A percentile compares a stretch with the other conserved stretches of the same genome.
Evolutionary conservation across 2,329 filamentous ascomycete species (phyloP).

Genomic region (Pseudocercospora fijiensis): DNA sequence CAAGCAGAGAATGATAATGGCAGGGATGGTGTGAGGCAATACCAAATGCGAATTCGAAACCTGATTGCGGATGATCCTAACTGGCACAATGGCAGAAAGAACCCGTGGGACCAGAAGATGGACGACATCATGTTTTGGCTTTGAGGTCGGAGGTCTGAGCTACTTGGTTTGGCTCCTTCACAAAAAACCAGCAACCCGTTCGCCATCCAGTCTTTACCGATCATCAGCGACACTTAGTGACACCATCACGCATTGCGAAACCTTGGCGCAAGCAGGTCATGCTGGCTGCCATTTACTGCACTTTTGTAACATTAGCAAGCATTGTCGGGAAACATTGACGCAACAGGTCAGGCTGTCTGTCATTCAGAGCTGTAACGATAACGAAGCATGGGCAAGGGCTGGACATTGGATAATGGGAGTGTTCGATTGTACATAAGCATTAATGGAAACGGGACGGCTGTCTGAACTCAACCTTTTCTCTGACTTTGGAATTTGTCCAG

Average conservation of each 20-base stretch:
- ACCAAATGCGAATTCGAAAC: not conserved
- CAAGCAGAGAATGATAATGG: too few species aligned
- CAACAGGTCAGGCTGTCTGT: constrained; percentile 8
- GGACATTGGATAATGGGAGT: not conserved
- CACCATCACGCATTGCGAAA: not conserved
- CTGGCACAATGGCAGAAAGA: not conserved
- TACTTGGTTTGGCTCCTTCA: too few species aligned
- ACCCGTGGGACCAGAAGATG: not conserved
- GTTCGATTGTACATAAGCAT: constrained; percentile 2
- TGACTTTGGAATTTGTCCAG: not conserved
- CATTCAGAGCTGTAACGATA: not conserved
- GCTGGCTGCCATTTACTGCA: not conserved
- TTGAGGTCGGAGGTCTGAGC: not conserved
- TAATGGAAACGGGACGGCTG: not conserved
- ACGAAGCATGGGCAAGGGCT: not conserved
- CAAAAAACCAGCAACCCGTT: too few species aligned
- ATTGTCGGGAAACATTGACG: not conserved
- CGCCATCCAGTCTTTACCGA: not conserved
- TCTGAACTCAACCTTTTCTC: not conserved
- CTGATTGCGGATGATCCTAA: not conserved
- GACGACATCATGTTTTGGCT: constrained; percentile 10
- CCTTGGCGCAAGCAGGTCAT: not conserved
- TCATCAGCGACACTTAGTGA: not conserved
- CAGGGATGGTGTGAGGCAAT: too few species aligned
- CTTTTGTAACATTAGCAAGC: not conserved